A percentile compares a stretch with the other conserved stretches of the same genome.
Conservation (phyloP, 2,329 filamentous ascomycete species). For the Incumbomyces lentus region DNA sequence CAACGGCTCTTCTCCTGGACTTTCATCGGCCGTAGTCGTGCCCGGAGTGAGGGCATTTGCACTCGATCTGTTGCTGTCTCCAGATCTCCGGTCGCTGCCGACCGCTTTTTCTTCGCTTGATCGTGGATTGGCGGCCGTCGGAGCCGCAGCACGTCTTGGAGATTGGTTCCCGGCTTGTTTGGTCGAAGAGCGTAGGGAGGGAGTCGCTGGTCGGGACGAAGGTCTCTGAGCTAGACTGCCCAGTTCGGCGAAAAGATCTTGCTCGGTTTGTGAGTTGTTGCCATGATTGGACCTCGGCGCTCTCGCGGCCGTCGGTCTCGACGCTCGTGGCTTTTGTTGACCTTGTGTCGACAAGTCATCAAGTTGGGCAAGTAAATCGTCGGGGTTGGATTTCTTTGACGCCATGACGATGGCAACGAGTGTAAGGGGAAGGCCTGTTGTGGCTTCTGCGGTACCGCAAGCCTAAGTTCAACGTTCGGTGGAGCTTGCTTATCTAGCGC, state of each 20-base stretch:
- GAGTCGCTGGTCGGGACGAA: conserved; percentile 67
- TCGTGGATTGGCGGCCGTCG: conserved; percentile 31
- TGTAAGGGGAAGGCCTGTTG: too few relatives aligned
- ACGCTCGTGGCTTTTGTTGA: conserved; percentile 19
- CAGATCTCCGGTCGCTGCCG: conserved; percentile 55
- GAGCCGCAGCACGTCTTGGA: conserved; percentile 43
- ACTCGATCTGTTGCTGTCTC: conserved; percentile 62
- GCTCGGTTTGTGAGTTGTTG: conserved; percentile 33
- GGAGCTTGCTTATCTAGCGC: too few relatives aligned
- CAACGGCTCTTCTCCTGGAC: conserved; percentile 36
- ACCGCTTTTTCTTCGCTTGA: conserved; percentile 54
- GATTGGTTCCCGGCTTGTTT: conserved; percentile 44
- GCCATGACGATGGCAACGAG: conserved; percentile 17
- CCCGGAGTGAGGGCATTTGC: conserved; percentile 63
- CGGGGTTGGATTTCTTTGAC: conserved; percentile 25
- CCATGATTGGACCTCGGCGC: conserved; percentile 15
- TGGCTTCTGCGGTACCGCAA: too few relatives aligned
- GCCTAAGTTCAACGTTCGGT: too few relatives aligned
- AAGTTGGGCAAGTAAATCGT: conserved; percentile 42
- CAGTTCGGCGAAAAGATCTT: conserved; percentile 79
- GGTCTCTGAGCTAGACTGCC: conserved; percentile 68
- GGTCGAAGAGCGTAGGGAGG: conserved; percentile 45
- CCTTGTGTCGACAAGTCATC: conserved; percentile 36
- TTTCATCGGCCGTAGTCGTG: conserved; percentile 44
- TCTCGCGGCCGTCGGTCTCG: conserved; percentile 23